A percentile compares a stretch with the other conserved stretches of the same genome.
These are phyloP conservation scores for Starmerella scarabaei DNA, from an alignment of 805 yeast genomes.

Conservation along the genomic window DNA sequence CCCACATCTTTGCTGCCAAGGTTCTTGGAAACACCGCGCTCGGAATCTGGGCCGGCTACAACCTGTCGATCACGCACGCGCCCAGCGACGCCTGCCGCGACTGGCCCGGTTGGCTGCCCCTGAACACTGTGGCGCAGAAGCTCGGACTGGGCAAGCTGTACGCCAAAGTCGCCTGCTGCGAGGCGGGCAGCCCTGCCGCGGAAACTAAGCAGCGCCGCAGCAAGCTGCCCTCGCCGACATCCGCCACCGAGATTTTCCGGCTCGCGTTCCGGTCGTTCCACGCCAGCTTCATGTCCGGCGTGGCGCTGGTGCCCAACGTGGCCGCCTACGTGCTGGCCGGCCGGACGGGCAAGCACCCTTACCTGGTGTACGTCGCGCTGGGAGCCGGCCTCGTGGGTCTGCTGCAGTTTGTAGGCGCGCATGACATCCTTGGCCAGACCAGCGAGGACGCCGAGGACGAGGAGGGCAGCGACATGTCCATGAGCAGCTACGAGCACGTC, in stretches of 20 bases:
- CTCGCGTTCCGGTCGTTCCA: constrained; percentile 4
- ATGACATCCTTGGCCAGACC: constrained; percentile 16
- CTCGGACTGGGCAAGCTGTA: not conserved
- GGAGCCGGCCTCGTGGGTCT: constrained; percentile 24
- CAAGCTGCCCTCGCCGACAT: not conserved
- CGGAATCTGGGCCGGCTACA: constrained; percentile 28
- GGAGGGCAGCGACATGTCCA: constrained; percentile 13
- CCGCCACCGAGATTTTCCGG: not conserved
- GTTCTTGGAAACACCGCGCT: constrained; percentile 28
- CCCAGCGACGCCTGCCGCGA: constrained; percentile 2
- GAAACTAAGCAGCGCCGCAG: too few relatives aligned
- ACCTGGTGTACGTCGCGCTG: constrained; percentile 26
- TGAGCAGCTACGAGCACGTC: constrained; percentile 18
- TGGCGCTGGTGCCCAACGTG: constrained; percentile 20
- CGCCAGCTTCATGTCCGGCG: constrained; percentile 17
- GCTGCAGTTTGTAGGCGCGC: constrained; percentile 21
- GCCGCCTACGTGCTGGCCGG: constrained; percentile 22
- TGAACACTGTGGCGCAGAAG: not conserved
- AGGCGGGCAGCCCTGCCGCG: too few relatives aligned
- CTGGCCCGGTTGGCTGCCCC: not conserved
- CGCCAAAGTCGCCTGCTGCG: not conserved
- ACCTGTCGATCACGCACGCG: constrained; percentile 18
- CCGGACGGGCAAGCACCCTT: constrained; percentile 26
- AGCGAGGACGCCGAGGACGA: not conserved
- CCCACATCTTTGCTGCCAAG: constrained; percentile 24